Base-by-base conservation (phyloP, 1,284 basidiomycete species). In the Puccinia hordei region DNA sequence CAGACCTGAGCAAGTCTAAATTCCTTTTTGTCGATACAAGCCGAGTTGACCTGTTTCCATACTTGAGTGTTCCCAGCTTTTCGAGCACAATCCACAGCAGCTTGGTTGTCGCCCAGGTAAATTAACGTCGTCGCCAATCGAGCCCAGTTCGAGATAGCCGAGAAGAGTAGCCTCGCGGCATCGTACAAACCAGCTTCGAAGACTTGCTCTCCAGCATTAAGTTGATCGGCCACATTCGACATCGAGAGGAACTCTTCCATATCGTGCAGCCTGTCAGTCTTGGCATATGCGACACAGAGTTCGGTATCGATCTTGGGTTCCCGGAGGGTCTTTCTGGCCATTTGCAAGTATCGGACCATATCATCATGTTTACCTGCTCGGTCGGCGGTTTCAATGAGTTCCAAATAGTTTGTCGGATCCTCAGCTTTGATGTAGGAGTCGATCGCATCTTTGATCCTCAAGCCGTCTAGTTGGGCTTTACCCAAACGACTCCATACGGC, bases 41-140 rank as follows among this genome's bases (percentile, higher is more conserved):
- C 97, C 30, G 95, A 93, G 84, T 99, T 96, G 81, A 99, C 97
- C 87, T 99, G 97, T 88, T 98, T 98, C 97, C 97, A 99, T n/a
- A 99, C 97, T 87, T 97, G 94, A 13, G 97, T 99, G 86, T 99
- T 99, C 44, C 97, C 97, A 24, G 97, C 97, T 86, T 99, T 99
- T 82, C 97, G 90, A 24, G 97, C 97, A 82, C 96, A 97, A 87
- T 99, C 97, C 24, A 99, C 97, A 24, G 97, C 97, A 74, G 93
- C 90, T 87, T 98, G 96, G 86, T 98, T 98, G 87, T 99, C 96
- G 79, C 94, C 93, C 72, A 99, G 90, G 87, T 99, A 99, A 86
- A 99, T 98, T 84, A 98, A 90, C 10, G 97, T 99, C 0, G 97
- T 99, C 1, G 97, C 97, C 81, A 99, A 88, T 82, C 97, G 90